Percentiles rank a stretch among this genome's conserved stretches.
Conservation (phyloP, 148 eudicot genomes). For the Rhododendron simsii region DNA sequence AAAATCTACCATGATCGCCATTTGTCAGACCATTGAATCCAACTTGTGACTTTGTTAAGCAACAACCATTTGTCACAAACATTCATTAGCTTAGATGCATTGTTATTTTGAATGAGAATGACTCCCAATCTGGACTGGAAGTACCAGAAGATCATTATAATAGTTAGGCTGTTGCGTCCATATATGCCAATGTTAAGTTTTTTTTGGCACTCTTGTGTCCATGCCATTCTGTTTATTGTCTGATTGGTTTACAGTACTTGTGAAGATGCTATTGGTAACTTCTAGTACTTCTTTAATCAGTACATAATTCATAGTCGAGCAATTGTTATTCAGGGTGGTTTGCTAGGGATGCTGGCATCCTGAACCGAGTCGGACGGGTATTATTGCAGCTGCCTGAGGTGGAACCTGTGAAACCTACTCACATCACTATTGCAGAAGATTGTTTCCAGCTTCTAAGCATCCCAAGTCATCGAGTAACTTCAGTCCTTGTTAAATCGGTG, state of each 20-base stretch:
- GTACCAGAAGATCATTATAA: not conserved
- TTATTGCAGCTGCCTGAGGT: slow-evolving; percentile 40
- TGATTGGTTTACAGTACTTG: not conserved
- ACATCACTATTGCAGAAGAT: slow-evolving; percentile 62
- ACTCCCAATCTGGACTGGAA: not conserved
- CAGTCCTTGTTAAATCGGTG: slow-evolving; percentile 41
- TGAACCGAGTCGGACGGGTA: slow-evolving; percentile 60
- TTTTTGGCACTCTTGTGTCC: not conserved
- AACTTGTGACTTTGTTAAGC: not conserved
- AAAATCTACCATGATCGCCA: not conserved
- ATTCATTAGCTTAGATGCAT: not conserved
- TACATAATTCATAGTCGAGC: not conserved
- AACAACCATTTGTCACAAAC: not conserved
- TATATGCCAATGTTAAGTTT: not conserved
- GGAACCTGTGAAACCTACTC: slow-evolving; percentile 31
- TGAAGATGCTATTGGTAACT: not conserved
- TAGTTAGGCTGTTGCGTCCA: not conserved
- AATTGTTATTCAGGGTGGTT: slow-evolving; percentile 71
- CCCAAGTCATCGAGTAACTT: slow-evolving; percentile 45
- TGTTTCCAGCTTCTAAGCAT: slow-evolving; percentile 67
- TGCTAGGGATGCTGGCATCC: slow-evolving; percentile 65
- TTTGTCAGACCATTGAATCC: not conserved
- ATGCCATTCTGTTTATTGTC: not conserved
- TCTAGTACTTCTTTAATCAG: not conserved
- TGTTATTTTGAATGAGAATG: not conserved